A percentile compares a stretch with the other conserved stretches of the same genome.
Evolutionary conservation across 768 basidiomycete genomes (phyloP).

Genomic region (Pholiota microspora): DNA sequence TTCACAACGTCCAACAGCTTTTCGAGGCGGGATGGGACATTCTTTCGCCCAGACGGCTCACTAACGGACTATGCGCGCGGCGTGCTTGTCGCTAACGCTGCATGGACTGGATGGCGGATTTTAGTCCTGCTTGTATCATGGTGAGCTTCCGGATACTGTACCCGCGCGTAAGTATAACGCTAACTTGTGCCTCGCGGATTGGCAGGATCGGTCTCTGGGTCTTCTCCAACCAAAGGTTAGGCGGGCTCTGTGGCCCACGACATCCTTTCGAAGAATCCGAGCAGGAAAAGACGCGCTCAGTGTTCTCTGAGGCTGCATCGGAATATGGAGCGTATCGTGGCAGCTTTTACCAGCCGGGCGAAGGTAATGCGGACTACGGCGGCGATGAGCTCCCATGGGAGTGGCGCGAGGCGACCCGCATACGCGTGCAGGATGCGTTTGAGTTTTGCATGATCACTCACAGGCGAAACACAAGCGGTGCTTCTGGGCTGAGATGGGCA

Average conservation of each 20-base stretch:
- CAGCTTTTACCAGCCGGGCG: constrained; percentile 16
- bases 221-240: constrained; percentile 72
- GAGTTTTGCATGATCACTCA: constrained; percentile 65
- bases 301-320: constrained; percentile 48
- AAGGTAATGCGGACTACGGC: constrained; percentile 15
- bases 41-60: constrained; percentile 66
- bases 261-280: constrained; percentile 84
- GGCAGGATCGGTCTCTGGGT: constrained; percentile 76
- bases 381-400: constrained; percentile 67
- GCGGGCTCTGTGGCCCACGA: constrained; percentile 82
- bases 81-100: constrained; percentile 74
- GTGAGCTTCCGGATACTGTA: constrained; percentile 36
- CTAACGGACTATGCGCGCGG: constrained; percentile 78
- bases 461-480: constrained; percentile 15
- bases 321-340: constrained; percentile 26
- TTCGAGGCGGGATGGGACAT: constrained; percentile 64
- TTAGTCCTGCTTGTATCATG: constrained; percentile 70
- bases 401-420: constrained; percentile 72
- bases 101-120: constrained; percentile 76
- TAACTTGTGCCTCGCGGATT: neutral
- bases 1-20: neutral
- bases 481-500: constrained; percentile 29
- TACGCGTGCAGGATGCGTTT: constrained; percentile 74
- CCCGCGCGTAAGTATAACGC: neutral
- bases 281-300: constrained; percentile 52